These are phyloP conservation scores for Lecanicillium sp. DNA, from an alignment of 2,329 filamentous ascomycete species.

Conservation along the genomic window DNA sequence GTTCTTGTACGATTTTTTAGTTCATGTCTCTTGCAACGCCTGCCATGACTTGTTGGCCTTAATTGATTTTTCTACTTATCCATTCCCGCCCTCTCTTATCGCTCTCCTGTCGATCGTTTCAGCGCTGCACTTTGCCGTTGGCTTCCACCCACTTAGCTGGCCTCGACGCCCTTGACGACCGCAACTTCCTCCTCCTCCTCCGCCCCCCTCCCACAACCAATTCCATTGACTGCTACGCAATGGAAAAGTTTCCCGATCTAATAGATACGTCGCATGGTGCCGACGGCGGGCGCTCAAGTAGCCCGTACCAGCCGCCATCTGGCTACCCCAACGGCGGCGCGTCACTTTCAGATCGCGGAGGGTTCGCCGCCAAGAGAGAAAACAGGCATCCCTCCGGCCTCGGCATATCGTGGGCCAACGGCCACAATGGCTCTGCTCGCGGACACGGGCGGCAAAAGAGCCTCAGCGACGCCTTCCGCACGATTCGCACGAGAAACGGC, in stretches of 20 bases:
- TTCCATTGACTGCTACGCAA: constrained; percentile 18
- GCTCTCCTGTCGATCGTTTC: constrained; percentile 12
- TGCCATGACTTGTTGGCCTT: constrained; percentile 8
- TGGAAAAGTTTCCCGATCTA: constrained; percentile 55
- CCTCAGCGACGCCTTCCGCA: constrained; percentile 79
- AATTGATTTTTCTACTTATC: background rate
- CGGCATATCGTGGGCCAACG: constrained; percentile 9
- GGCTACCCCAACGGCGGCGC: constrained; percentile 25
- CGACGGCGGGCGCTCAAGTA: constrained; percentile 24
- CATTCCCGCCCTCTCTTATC: background rate
- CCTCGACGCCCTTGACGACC: background rate
- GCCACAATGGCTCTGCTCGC: constrained; percentile 23
- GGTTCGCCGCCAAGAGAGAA: constrained; percentile 22
- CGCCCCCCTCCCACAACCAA: background rate
- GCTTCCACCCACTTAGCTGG: background rate
- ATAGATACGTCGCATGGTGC: constrained; percentile 36
- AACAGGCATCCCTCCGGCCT: constrained; percentile 21
- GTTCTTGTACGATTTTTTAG: constrained; percentile 3
- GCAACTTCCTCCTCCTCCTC: background rate
- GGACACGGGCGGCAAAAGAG: constrained; percentile 75
- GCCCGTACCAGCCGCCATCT: constrained; percentile 22
- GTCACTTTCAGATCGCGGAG: constrained; percentile 24
- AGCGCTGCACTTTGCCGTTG: background rate
- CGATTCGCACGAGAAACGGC: constrained; percentile 70
- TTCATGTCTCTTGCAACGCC: constrained; percentile 2